Conservation (phyloP, 139 green algal species). For the Picochlorum costavermella region DNA sequence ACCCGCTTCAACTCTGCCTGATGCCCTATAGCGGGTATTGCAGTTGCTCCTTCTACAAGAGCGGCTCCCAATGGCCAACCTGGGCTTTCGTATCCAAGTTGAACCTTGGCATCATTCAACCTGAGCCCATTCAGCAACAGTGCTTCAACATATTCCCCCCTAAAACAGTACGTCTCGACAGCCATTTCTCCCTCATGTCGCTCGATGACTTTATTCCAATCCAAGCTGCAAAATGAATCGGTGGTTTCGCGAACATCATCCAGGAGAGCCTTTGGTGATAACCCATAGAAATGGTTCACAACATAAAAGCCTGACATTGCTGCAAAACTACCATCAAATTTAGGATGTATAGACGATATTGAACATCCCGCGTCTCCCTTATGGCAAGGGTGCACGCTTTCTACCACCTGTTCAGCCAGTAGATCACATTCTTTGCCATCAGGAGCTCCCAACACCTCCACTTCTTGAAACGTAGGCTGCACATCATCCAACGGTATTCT, state of each 20-base stretch:
- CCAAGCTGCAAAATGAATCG: conserved; percentile 27
- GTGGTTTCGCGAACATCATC: conserved; percentile 26
- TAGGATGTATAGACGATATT: conserved; percentile 37
- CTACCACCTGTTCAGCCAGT: conserved; percentile 41
- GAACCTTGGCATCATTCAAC: conserved; percentile 31
- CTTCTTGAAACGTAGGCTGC: conserved; percentile 7
- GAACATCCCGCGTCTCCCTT: conserved; percentile 19
- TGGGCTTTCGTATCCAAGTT: conserved; percentile 30
- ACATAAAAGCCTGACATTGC: conserved; percentile 72
- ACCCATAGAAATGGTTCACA: conserved; percentile 60
- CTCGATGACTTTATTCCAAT: conserved; percentile 30
- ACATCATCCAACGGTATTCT: conserved; percentile 22
- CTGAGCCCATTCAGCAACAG: conserved; percentile 58
- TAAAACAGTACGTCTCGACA: conserved; percentile 73
- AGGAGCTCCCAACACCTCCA: conserved; percentile 31
- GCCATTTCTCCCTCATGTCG: conserved; percentile 37
- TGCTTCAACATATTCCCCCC: conserved; percentile 56
- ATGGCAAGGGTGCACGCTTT: conserved; percentile 14
- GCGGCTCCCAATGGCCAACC: conserved; percentile 74
- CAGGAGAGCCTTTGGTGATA: conserved; percentile 21
- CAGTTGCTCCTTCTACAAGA: conserved; percentile 13
- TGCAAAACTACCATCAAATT: conserved; percentile 28
- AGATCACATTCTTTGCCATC: conserved; percentile 39
- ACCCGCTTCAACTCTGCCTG: too few relatives aligned
- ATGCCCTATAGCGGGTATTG: too few relatives aligned